Evolutionary conservation across 345 rosid species (phyloP), one percentile per base, ranked within the genome.

Genomic region (Moricandia moricandioides): DNA sequence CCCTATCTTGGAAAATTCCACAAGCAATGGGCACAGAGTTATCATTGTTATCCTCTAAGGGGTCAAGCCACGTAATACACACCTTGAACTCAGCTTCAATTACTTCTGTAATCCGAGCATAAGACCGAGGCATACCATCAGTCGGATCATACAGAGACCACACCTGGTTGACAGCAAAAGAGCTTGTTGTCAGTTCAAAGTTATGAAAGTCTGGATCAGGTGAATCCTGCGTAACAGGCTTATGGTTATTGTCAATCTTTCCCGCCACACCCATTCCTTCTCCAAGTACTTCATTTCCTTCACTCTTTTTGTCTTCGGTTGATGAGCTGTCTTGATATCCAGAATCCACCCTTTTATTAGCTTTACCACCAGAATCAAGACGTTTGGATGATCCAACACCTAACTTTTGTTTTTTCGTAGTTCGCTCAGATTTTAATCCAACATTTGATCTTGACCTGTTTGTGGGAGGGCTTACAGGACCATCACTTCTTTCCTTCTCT

Each of bases 121-220:
- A 90, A 61, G 68, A 84, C 67, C 97, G 87, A 12, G 97, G 98
- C 98, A 94, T 87, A 75, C 88, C 83, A 52, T 91, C 98, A 29
- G 62, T 8, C 14, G 82, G 8, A 85, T 94, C 96, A 84, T 91
- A 94, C 76, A 86, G 33, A 52, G 98, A 95, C 97, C 98, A 94
- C 39, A 90, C 51, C 78, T 94, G 95, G 79, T 84, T 75, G 62
- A 74, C 89, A 69, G 84, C 73, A 90, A 94, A 91, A 79, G 82
- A 74, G 72, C 34, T 67, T 72, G 80, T 83, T 24, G 71, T 76
- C 79, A 59, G 78, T 14, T 88, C 95, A 74, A 91, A 94, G 78
- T 88, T 83, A 70, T 14, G 81, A 71, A 94, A 94, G 30, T 94
- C 93, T 37, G 93, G 81, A 65, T 94, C 96, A 77, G 96, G 92